A percentile compares a stretch with the other conserved stretches of the same genome.
phyloP scores from a whole-genome alignment of 1,139 yeast genomes.

The Saccharomyces hybrid region DNA sequence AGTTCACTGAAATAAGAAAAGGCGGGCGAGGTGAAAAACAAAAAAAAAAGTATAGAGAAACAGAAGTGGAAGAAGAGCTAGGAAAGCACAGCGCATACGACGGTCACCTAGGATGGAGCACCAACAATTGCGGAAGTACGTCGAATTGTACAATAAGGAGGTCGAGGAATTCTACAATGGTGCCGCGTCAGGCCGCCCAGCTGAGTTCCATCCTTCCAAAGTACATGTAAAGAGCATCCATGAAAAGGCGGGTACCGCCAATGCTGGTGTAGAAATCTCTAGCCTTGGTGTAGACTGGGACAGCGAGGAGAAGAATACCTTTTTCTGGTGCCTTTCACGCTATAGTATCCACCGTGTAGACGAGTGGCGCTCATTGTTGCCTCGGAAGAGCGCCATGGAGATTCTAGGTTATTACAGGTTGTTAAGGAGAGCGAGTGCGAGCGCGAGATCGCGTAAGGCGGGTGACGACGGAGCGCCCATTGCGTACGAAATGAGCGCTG shows the following conservation, averaged over 20 bases:
- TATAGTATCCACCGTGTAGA: constrained; percentile 28
- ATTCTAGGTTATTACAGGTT: constrained; percentile 24
- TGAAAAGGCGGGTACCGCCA: constrained; percentile 1
- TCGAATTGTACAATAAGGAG: neutral
- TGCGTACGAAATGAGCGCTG: constrained; percentile 30
- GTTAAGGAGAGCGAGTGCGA: constrained; percentile 4
- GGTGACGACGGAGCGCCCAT: constrained; percentile 16
- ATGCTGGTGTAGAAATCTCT: neutral
- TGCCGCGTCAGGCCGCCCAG: neutral
- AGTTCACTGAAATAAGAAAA: neutral
- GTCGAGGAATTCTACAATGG: neutral
- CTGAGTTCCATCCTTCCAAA: neutral
- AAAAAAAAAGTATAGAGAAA: neutral
- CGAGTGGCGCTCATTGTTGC: constrained; percentile 22
- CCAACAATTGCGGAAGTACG: neutral
- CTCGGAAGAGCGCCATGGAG: constrained; percentile 24
- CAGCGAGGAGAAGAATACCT: constrained; percentile 23
- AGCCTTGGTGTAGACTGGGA: constrained; percentile 25
- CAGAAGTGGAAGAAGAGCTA: neutral
- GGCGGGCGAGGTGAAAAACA: neutral
- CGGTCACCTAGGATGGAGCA: neutral
- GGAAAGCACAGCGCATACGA: neutral
- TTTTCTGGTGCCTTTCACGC: constrained; percentile 25
- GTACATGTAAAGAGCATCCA: neutral
- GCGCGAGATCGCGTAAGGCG: constrained; percentile 1